Base-by-base conservation (phyloP, 176 grass and related monocot genomes). In the Eleusine indica region DNA sequence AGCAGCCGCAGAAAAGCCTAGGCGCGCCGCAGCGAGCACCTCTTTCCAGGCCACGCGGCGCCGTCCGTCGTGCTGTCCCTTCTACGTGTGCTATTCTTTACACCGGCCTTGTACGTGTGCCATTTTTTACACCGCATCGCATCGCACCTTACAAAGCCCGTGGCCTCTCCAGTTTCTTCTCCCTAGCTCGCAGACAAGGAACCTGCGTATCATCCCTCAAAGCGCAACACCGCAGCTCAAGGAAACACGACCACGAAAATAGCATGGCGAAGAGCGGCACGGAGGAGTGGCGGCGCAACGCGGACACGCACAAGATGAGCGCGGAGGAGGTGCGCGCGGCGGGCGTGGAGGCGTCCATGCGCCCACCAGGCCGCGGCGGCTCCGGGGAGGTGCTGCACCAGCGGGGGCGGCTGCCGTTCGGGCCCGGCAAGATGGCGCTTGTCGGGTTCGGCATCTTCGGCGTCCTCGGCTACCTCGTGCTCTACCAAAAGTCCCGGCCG, bases 271-370 rank as follows among this genome's bases (percentile, higher is more conserved):
- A 77, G 71, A 77, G 70, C 66, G 63, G 68, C 73, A 71, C 74
- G 72, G 90, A 90, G 57, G 85, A 86, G 78, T 90, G 93, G 90
- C 82, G 86, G 0, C 80, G 87, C 18, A 90, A 90, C 74, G 86
- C 86, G 19, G 93, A 92, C 83, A 90, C 93, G 12, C 85, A 86
- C 88, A 95, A 92, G 88, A 92, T 95, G 93, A 90, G 86, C 60
- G 11, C 75, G 4, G 90, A 90, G 57, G 92, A 86, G 79, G 89
- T 94, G 8, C 54, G 82, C 2, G 86, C 80, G n/a, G 83, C 87
- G 0, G 94, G 88, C 3, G 87, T 82, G 54, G 94, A 94, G 84
- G 73, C 91, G n/a, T 88, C 94, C 25, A 82, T 81, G 80, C 88
- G 92, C 69, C 83, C 86, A 13, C 91, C 94, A 0, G 87, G 91